Evolutionary conservation across 495 filamentous ascomycete species (phyloP).

Genomic region (Penicillium argentinense): DNA sequence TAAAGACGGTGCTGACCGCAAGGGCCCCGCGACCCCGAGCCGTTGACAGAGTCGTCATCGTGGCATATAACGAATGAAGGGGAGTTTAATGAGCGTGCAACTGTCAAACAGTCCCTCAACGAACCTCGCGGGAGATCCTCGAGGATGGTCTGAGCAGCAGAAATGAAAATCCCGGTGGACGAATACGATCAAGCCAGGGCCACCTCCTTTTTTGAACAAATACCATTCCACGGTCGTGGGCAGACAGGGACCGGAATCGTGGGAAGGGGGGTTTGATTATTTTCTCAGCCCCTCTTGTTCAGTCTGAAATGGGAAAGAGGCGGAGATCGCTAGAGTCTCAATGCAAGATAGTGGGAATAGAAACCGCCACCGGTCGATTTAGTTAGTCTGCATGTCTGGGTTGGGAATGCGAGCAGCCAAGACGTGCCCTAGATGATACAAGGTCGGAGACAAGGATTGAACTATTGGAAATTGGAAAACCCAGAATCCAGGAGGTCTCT

Average conservation of each 20-base stretch:
- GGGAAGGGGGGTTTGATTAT: too few species aligned
- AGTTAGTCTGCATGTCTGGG: too few species aligned
- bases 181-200: constrained; percentile 8
- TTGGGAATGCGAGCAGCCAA: too few species aligned
- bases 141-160: neutral
- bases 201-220: constrained; percentile 11
- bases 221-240: constrained; percentile 3
- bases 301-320: constrained; percentile 1
- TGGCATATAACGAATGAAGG: constrained; percentile 11
- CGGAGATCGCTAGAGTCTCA: constrained; percentile 4
- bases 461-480: constrained; percentile 3
- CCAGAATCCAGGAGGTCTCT: too few species aligned
- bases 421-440: constrained; percentile 13
- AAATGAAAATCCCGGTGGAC: neutral
- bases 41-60: constrained; percentile 32
- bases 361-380: neutral
- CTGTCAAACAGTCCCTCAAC: neutral
- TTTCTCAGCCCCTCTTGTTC: neutral
- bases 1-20: constrained; percentile 32
- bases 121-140: constrained; percentile 1
- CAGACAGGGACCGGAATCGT: constrained; percentile 1
- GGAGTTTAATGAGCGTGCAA: neutral
- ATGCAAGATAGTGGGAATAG: neutral
- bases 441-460: constrained; percentile 4
- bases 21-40: constrained; percentile 32